These are phyloP conservation scores for Sporodiniella umbellata DNA, from an alignment of 371 early-diverging fungal genomes.

Conservation along the genomic window DNA sequence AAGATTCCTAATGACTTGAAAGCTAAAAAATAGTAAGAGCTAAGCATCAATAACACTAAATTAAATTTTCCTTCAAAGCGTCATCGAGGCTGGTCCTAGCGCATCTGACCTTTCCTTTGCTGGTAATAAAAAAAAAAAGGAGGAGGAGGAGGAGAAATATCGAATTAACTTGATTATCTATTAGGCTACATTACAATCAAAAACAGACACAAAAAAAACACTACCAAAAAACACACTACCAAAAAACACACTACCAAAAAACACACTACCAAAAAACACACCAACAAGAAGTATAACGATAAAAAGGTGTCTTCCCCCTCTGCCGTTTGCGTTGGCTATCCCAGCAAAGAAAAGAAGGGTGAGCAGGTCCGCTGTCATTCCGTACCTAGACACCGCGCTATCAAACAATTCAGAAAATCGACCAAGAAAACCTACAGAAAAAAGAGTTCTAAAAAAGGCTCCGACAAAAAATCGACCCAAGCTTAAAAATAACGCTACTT, in stretches of 20 bases:
- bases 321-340: constrained; percentile 17
- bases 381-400: constrained; percentile 4
- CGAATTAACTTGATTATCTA: too few species aligned
- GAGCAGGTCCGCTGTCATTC: constrained; percentile 19
- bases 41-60: neutral
- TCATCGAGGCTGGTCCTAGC: constrained; percentile 39
- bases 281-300: neutral
- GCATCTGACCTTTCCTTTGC: constrained; percentile 41
- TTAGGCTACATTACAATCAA: constrained; percentile 6
- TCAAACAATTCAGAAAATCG: constrained; percentile 1
- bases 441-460: too few species aligned
- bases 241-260: neutral
- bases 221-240: neutral
- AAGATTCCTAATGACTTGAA: constrained; percentile 31
- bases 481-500: too few species aligned
- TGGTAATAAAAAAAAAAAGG: constrained; percentile 15
- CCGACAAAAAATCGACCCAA: neutral
- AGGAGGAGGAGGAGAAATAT: neutral
- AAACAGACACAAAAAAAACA: neutral
- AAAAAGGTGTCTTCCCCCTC: constrained; percentile 4
- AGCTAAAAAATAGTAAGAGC: constrained; percentile 28
- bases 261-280: neutral
- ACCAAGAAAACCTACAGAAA: constrained; percentile 6
- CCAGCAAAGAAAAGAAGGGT: neutral
- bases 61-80: constrained; percentile 16